Conservation (phyloP, 2,329 filamentous ascomycete genomes). For the Lasiodiplodia theobromae region DNA sequence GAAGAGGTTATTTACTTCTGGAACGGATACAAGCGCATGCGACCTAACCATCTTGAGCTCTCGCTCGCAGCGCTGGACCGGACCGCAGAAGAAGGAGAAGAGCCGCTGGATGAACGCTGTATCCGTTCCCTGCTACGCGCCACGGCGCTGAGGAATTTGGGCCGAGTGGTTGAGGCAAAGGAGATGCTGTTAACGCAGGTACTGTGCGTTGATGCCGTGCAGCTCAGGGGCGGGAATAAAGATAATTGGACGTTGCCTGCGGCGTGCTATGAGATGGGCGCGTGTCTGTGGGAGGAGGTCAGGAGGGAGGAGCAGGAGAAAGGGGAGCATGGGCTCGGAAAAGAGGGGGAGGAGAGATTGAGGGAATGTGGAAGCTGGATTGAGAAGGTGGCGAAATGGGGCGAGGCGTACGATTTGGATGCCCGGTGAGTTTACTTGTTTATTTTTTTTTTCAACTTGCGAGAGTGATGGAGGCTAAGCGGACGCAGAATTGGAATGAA, state of each 20-base stretch:
- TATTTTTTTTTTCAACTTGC: background rate
- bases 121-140: conserved; percentile 72
- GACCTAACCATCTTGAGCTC: conserved; percentile 65
- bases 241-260: conserved; percentile 77
- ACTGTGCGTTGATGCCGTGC: conserved; percentile 61
- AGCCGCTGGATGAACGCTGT: conserved; percentile 64
- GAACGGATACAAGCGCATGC: conserved; percentile 88
- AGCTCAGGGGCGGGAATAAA: conserved; percentile 66
- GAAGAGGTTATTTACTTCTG: conserved; percentile 95
- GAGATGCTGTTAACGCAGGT: conserved; percentile 68
- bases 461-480: conserved; percentile 28
- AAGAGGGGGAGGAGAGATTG: conserved; percentile 53
- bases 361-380: conserved; percentile 70
- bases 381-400: conserved; percentile 71
- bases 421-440: conserved; percentile 56
- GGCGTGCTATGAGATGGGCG: conserved; percentile 86
- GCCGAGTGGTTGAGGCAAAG: conserved; percentile 70
- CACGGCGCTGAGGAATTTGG: conserved; percentile 69
- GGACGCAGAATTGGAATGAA: conserved; percentile 68
- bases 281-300: conserved; percentile 76
- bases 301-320: conserved; percentile 46
- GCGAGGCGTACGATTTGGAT: conserved; percentile 74
- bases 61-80: conserved; percentile 67
- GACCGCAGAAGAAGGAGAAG: conserved; percentile 46
- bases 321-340: conserved; percentile 37